Base-by-base conservation (phyloP, 2,329 filamentous ascomycete genomes). In the Paraconiothyrium sp. region DNA sequence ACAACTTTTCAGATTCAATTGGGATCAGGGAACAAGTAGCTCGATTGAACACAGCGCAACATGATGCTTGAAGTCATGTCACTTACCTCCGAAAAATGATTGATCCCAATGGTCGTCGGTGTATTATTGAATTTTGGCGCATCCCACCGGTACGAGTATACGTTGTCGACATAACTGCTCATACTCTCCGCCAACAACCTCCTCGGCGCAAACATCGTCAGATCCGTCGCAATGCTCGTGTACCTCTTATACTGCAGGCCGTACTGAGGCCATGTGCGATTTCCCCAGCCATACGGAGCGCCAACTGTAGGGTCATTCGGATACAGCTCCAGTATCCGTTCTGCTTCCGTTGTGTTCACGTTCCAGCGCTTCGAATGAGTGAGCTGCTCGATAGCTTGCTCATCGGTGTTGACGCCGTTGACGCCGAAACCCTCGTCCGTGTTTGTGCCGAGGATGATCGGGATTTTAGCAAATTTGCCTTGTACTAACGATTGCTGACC, bases 341-440 rank as follows among this genome's bases (percentile, higher is more conserved):
- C 44, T 3, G 72, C 72, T 20, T 69, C 61, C n/a, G 58, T 61
- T 34, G 67, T 63, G 10, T 72, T 62, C 1, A 75, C 35, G 20
- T 70, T 72, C 69, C 69, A 75, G 49, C 72, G 70, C 16, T 78
- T 80, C 0, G 72, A 74, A 20, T 74, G 72, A n/a, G 74, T 65
- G 6, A 76, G 59, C 34, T 73, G 67, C 20, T 71, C 63, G 9
- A 73, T 57, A 10, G 74, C 73, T 54, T 72, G 66, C 46, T 72
- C 80, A 22, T 80, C 82, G 3, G 80, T 85, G 13, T 71, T 77
- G 1, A 83, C 82, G 0, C 81, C 79, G 16, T 61, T 84, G 61
- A 89, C 89, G 1, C 80, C 79, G 1, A 85, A 85, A 0, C 88
- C 89, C 72, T 92, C 89, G 66, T 91, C 89, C 0, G 84, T 85